phyloP scores from a whole-genome alignment of 208 protist species.

The Wallacemonas sp. region DNA sequence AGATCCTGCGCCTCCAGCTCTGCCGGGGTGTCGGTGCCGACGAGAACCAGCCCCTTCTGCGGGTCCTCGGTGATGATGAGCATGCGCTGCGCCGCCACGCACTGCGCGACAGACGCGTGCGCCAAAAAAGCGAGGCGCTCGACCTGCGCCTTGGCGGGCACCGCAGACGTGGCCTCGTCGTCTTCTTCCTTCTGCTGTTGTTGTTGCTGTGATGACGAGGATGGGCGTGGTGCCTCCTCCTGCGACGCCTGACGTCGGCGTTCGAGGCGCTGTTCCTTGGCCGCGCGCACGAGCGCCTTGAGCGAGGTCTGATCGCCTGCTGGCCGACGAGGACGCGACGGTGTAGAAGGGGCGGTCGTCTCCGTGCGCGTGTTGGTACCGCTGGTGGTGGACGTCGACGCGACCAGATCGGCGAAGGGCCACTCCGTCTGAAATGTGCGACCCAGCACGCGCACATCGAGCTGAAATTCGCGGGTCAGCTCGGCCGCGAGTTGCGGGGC shows the following conservation, averaged over 20 bases:
- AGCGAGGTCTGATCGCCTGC: neutral
- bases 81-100: slow-evolving; percentile 62
- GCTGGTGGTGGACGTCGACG: neutral
- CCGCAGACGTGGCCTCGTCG: neutral
- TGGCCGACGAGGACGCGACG: too few species aligned
- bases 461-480: slow-evolving; percentile 67
- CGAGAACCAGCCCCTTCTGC: slow-evolving; percentile 42
- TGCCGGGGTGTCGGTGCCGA: slow-evolving; percentile 41
- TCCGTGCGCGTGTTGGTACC: slow-evolving; percentile 5
- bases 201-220: too few species aligned
- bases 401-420: slow-evolving; percentile 17
- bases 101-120: slow-evolving; percentile 61
- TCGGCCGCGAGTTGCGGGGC: slow-evolving; percentile 43
- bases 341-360: too few species aligned
- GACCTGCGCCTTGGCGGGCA: slow-evolving; percentile 20
- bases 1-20: slow-evolving; percentile 41
- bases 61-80: slow-evolving; percentile 64
- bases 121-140: slow-evolving; percentile 66
- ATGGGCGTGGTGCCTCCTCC: too few species aligned
- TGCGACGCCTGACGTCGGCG: too few species aligned
- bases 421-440: slow-evolving; percentile 49
- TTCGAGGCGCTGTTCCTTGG: neutral
- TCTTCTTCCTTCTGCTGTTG: too few species aligned
- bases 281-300: slow-evolving; percentile 2
- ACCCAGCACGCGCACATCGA: slow-evolving; percentile 73